phyloP scores from a whole-genome alignment of 208 protist genomes.

The Trypanosoma congolense region DNA sequence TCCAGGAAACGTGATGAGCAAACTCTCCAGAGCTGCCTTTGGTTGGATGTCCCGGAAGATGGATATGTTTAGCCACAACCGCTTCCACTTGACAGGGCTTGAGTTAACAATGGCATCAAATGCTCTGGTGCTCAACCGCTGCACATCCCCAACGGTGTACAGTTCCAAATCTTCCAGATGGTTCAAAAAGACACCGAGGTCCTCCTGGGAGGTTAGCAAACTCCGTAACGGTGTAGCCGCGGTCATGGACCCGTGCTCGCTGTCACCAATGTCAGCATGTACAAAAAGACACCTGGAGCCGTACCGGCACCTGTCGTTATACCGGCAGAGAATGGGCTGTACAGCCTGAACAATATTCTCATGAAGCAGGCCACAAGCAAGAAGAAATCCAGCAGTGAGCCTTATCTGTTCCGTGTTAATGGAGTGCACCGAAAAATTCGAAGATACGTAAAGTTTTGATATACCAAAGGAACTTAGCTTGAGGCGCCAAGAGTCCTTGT shows the following conservation, averaged over 20 bases:
- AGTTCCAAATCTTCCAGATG: conserved; percentile 51
- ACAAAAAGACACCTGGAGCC: conserved; percentile 73
- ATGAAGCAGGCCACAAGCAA: conserved; percentile 53
- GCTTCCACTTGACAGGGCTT: conserved; percentile 35
- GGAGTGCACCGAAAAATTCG: conserved; percentile 10
- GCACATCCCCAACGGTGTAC: conserved; percentile 69
- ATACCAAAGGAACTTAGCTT: conserved; percentile 33
- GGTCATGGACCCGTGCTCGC: conserved; percentile 12
- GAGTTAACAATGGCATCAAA: conserved; percentile 58
- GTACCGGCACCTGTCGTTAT: conserved; percentile 55
- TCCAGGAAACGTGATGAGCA: conserved; percentile 64
- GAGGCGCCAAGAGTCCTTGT: conserved; percentile 37
- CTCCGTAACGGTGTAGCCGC: conserved; percentile 26
- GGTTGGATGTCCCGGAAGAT: conserved; percentile 60
- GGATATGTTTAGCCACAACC: conserved; percentile 46
- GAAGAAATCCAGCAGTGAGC: conserved; percentile 77
- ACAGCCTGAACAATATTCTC: conserved; percentile 51
- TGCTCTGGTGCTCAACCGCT: conserved; percentile 61
- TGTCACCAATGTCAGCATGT: conserved; percentile 40
- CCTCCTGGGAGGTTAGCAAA: conserved; percentile 5
- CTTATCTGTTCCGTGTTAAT: conserved; percentile 27
- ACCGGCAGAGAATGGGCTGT: conserved; percentile 72
- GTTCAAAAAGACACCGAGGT: conserved; percentile 38
- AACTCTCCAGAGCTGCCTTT: conserved; percentile 33
- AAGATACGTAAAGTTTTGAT: conserved; percentile 13